These are phyloP conservation scores for Batkoa obscura DNA, from an alignment of 371 early-diverging fungal species.

Conservation along the genomic window DNA sequence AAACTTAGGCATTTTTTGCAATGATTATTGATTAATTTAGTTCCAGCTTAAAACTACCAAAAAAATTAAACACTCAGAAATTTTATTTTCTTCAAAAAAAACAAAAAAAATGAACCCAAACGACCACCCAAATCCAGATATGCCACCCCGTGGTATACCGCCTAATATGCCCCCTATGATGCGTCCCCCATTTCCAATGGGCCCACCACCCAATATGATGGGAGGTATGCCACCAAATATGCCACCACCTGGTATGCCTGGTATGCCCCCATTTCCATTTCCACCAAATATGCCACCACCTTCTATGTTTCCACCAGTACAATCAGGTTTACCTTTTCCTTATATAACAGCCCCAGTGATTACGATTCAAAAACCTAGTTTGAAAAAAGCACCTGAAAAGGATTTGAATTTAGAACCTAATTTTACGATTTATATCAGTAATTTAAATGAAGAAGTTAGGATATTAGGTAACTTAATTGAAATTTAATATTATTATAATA, in stretches of 20 bases:
- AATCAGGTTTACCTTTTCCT: not conserved
- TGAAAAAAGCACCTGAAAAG: conserved; percentile 24
- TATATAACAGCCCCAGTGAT: not conserved
- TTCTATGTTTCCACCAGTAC: not conserved
- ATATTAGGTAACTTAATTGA: conserved; percentile 16
- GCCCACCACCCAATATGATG: too few relatives aligned
- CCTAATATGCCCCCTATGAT: not conserved
- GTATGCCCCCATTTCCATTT: not conserved
- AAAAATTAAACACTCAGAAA: too few relatives aligned
- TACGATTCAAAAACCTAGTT: conserved; percentile 2
- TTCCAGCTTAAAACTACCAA: too few relatives aligned
- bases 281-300: not conserved
- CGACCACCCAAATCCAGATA: too few relatives aligned
- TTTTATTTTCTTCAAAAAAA: too few relatives aligned
- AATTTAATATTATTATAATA: not conserved
- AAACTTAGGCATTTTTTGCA: too few relatives aligned
- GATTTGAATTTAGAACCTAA: conserved; percentile 40
- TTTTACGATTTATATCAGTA: conserved; percentile 68
- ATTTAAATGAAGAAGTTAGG: conserved; percentile 71
- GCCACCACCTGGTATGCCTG: not conserved
- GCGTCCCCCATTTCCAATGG: not conserved
- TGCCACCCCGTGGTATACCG: not conserved
- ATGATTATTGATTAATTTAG: too few relatives aligned
- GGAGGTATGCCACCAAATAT: not conserved
- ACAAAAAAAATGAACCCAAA: too few relatives aligned